Conservation (phyloP, 2,329 filamentous ascomycete genomes). For the Colletotrichum agaves region DNA sequence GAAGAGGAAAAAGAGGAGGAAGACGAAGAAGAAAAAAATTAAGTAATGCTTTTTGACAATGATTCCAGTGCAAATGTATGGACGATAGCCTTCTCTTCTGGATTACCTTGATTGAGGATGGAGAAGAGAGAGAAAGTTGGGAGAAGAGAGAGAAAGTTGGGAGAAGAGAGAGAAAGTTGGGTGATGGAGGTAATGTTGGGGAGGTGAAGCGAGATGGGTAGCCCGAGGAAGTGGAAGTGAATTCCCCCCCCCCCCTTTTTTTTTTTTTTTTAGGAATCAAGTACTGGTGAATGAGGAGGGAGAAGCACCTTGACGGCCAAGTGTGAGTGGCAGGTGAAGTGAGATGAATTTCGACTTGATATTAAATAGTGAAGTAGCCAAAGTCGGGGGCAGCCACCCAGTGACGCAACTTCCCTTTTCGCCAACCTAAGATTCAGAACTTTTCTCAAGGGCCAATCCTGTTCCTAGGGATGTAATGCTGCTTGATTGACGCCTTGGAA, state of each 20-base stretch:
- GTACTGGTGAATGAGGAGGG: slow-evolving; percentile 30
- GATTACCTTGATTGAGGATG: not conserved
- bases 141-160: no score
- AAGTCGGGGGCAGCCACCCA: no score
- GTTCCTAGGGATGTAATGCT: not conserved
- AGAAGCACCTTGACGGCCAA: slow-evolving; percentile 18
- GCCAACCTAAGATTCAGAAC: not conserved
- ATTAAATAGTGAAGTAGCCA: no score
- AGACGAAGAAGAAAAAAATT: not conserved
- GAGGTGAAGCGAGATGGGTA: not conserved
- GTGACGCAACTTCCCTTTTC: not conserved
- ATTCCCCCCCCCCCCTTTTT: no score
- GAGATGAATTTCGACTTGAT: not conserved
- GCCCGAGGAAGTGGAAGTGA: not conserved
- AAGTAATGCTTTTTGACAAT: not conserved
- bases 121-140: not conserved
- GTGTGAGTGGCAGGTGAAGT: slow-evolving; percentile 4
- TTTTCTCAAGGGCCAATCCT: not conserved
- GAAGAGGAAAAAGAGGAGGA: no score
- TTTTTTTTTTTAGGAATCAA: not conserved
- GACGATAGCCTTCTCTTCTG: not conserved
- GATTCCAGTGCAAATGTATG: not conserved
- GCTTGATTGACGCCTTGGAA: not conserved
- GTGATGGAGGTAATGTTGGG: not conserved
- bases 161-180: not conserved